Evolutionary conservation across 73 alveolate genomes (phyloP).

Genomic region (Durusdinium trenchii): DNA sequence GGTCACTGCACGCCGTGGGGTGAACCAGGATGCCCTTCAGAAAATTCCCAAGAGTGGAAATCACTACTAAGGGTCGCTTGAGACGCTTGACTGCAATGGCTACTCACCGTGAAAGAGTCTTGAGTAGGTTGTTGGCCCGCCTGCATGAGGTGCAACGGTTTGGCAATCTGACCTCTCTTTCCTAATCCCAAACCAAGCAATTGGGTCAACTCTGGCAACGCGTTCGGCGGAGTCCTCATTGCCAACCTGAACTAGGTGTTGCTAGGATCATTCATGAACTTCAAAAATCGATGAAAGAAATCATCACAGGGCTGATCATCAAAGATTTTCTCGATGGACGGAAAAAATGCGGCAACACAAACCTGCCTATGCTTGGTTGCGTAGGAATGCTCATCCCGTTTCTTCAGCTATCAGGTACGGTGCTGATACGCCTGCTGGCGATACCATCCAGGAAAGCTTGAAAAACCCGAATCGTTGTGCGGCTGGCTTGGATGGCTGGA

Average conservation of each 20-base stretch:
- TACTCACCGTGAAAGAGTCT: background rate
- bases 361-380: background rate
- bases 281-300: background rate
- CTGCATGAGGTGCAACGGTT: background rate
- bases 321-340: background rate
- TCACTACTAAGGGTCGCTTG: background rate
- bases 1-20: background rate
- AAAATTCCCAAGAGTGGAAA: background rate
- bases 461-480: background rate
- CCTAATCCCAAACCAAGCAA: background rate
- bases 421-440: background rate
- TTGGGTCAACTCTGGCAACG: background rate
- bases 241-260: background rate
- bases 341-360: background rate
- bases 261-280: background rate
- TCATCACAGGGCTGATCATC: background rate
- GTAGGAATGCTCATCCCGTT: background rate
- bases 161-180: background rate
- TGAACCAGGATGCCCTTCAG: background rate
- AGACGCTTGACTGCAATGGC: background rate
- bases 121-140: background rate
- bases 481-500: slow-evolving; percentile 39
- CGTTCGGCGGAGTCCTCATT: background rate
- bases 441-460: background rate
- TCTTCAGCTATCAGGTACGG: background rate